Base-by-base conservation (phyloP, 2,329 filamentous ascomycete genomes). In the Botrytis galanthina region DNA sequence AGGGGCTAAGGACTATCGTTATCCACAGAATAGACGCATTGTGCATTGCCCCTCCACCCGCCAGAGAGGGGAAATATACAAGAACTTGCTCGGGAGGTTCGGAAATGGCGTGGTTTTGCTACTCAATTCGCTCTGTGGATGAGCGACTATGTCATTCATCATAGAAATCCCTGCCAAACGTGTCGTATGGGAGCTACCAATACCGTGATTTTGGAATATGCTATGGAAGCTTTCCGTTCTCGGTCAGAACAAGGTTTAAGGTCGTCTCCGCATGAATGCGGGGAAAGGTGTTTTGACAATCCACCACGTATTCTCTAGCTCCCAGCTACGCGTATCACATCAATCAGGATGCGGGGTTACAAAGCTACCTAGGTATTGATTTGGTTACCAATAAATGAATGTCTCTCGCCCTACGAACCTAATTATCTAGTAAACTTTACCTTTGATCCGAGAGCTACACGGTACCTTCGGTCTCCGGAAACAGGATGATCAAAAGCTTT, bases 191-290 rank as follows among this genome's bases (percentile, higher is more conserved):
- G 9, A 66, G 39, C 4, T 51, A 48, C 62, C 42, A 48, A 35
- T 51, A 39, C 63, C 32, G 35, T 4, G 44, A 37, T 12, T 51
- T 51, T 39, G 64, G 46, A n/a, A 44, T 63, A 26, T 37, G 32
- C 37, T 62, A 37, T 62, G 39, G 62, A 64, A 48, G 42, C 42
- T 64, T 64, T 64, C 42, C 62, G 42, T 64, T 35, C 42, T 64
- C 42, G 29, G 9, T 46, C n/a, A 6, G 29, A 64, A 32, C n/a
- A 46, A 64, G 39, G 42, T 46, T 64, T 22, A 29, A 16, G 5
- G 51, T 57, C 18, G 44, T 66, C 62, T 32, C 42, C 29, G 18
- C 42, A 48, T 66, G 42, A 35, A 66, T 66, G 63, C 63, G 63
- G 63, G 63, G 63, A 66, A 66, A 66, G 20, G 20, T 48, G 42